Evolutionary conservation across 768 basidiomycete genomes (phyloP).

Genomic region (Macrocybe gigantea): DNA sequence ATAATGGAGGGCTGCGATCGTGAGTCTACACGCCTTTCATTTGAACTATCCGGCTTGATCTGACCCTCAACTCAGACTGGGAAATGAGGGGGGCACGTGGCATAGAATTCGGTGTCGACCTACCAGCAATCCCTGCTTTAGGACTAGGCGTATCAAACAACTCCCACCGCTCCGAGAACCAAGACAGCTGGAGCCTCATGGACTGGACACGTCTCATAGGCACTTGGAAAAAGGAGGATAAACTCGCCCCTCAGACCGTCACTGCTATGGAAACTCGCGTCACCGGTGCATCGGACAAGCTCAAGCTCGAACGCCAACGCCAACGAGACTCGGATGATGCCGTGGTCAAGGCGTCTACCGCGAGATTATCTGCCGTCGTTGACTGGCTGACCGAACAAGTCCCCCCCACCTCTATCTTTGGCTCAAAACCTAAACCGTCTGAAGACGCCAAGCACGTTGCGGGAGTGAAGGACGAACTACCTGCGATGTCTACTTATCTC

Average conservation of each 20-base stretch:
- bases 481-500: constrained; percentile 9
- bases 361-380: constrained; percentile 66
- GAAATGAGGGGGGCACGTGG: constrained; percentile 88
- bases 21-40: constrained; percentile 18
- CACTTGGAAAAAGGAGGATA: constrained; percentile 56
- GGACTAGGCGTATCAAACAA: constrained; percentile 24
- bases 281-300: neutral
- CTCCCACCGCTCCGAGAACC: constrained; percentile 11
- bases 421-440: constrained; percentile 8
- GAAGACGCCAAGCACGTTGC: constrained; percentile 13
- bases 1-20: constrained; percentile 85
- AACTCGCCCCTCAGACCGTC: constrained; percentile 29
- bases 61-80: constrained; percentile 54
- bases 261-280: constrained; percentile 14
- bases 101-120: constrained; percentile 57
- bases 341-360: constrained; percentile 60
- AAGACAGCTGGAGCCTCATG: constrained; percentile 41
- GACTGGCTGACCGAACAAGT: constrained; percentile 78
- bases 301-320: constrained; percentile 10
- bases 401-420: constrained; percentile 27
- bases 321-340: constrained; percentile 35
- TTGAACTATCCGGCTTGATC: neutral
- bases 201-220: constrained; percentile 63
- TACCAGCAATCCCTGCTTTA: constrained; percentile 43
- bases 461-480: constrained; percentile 13